Evolutionary conservation across 768 basidiomycete genomes (phyloP).

Genomic region (Panaeolus papilionaceus): DNA sequence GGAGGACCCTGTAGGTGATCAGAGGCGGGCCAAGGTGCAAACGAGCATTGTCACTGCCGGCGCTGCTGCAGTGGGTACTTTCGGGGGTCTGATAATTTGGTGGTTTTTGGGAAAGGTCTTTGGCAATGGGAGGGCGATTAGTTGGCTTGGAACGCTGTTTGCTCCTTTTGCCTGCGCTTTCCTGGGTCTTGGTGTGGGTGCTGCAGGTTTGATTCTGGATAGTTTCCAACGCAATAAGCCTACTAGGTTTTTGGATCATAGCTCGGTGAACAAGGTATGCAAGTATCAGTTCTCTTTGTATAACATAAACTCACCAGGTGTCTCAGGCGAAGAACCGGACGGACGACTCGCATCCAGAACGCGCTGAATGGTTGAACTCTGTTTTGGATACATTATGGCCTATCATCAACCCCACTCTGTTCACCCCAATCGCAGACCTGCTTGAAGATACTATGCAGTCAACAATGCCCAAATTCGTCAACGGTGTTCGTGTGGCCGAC

Average conservation of each 20-base stretch:
- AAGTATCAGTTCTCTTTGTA: background rate
- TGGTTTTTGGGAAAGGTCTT: constrained; percentile 29
- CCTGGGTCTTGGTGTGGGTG: constrained; percentile 35
- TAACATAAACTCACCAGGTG: background rate
- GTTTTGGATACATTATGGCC: constrained; percentile 72
- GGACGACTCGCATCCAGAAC: constrained; percentile 37
- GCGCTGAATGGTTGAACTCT: constrained; percentile 67
- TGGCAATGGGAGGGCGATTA: constrained; percentile 20
- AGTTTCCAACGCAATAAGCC: constrained; percentile 21
- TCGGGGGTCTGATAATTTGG: constrained; percentile 31
- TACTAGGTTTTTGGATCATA: background rate
- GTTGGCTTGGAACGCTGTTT: constrained; percentile 30
- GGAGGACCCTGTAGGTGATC: constrained; percentile 38
- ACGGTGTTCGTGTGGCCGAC: constrained; percentile 74
- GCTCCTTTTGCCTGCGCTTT: constrained; percentile 31
- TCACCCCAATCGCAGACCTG: constrained; percentile 64
- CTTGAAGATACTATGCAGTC: constrained; percentile 65
- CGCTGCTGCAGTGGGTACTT: constrained; percentile 35
- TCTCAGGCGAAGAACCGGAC: constrained; percentile 14
- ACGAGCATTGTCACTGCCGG: constrained; percentile 37
- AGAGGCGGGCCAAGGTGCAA: constrained; percentile 36
- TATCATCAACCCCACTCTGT: constrained; percentile 73
- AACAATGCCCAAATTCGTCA: constrained; percentile 53
- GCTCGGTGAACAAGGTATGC: background rate
- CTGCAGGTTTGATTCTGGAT: constrained; percentile 31